Conservation (phyloP, 2,329 filamentous ascomycete species). For the Fusarium paranaense region DNA sequence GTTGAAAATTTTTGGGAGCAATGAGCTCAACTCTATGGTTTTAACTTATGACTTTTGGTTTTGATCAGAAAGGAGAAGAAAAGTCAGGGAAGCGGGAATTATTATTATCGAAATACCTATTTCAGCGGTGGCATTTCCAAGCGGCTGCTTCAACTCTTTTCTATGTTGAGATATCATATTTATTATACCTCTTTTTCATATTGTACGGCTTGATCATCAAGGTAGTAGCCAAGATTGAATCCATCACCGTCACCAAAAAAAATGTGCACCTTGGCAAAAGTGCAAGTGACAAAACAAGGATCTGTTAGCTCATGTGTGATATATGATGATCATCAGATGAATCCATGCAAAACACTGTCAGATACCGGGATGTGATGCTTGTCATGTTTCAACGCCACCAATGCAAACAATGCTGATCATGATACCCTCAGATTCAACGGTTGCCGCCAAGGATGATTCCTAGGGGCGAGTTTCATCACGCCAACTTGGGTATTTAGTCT, state of each 20-base stretch:
- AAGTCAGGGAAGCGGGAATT: background rate
- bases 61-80: background rate
- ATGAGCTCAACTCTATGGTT: background rate
- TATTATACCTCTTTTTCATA: slow-evolving; percentile 8
- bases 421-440: background rate
- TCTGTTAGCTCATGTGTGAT: background rate
- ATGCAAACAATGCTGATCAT: slow-evolving; percentile 4
- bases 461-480: background rate
- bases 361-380: background rate
- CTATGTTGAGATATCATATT: slow-evolving; percentile 22
- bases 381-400: background rate
- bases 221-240: slow-evolving; percentile 20
- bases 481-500: background rate
- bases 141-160: slow-evolving; percentile 18
- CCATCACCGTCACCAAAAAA: background rate
- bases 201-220: background rate
- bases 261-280: background rate
- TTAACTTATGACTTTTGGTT: background rate
- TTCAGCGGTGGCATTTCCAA: background rate
- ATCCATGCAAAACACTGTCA: background rate
- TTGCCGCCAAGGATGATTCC: background rate
- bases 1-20: slow-evolving; percentile 30
- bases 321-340: background rate
- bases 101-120: slow-evolving; percentile 1
- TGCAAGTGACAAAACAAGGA: background rate